Evolutionary conservation across 805 yeast species (phyloP), one percentile per base, ranked within the genome.

Genomic region (Yarrowia yakushimensis): DNA sequence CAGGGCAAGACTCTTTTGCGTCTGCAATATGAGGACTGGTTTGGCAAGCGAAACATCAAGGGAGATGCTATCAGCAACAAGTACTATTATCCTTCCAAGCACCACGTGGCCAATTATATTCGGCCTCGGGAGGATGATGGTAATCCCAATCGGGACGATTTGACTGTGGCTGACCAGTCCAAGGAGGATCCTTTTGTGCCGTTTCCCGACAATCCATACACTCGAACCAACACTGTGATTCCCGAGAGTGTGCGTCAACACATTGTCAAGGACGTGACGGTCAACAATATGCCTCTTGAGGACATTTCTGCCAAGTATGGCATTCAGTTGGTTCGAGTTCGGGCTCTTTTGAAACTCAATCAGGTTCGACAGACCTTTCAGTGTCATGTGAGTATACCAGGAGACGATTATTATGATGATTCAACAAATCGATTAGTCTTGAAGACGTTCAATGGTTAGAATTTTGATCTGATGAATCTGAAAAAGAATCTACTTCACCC

Each of bases 311-410:
- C 86, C 66, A 82, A 83, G 70, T 86, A 85, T 70, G 93, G 96
- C 3, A 78, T 93, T 67, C 88, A 90, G 71, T 82, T 91, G 65
- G 88, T 91, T 60, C 83, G 98, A 73, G 79, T 94, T 20, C 97
- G 92, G 71, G 98, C 97, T n/a, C 80, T 93, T 63, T 76, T 88
- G 25, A 84, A 82, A 72, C 80, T 93, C 66, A 78, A 82, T 65
- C 78, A 77, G 30, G 80, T 92, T 60, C 96, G 93, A 74, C 74
- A 81, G 66, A 75, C 80, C 62, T 83, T 87, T 85, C 78, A 74
- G 57, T 74, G 79, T 67, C 72, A 81, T 69, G 93, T 86, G 82
- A 77, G 90, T 55, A 39, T 39, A 57, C 45, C 3, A 11, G 15
- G 13, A 11, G 7, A 11, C 10, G 11, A 36, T 11, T 18, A 36